phyloP scores from a whole-genome alignment of 306 rosid species.

The Fragaria vesca region DNA sequence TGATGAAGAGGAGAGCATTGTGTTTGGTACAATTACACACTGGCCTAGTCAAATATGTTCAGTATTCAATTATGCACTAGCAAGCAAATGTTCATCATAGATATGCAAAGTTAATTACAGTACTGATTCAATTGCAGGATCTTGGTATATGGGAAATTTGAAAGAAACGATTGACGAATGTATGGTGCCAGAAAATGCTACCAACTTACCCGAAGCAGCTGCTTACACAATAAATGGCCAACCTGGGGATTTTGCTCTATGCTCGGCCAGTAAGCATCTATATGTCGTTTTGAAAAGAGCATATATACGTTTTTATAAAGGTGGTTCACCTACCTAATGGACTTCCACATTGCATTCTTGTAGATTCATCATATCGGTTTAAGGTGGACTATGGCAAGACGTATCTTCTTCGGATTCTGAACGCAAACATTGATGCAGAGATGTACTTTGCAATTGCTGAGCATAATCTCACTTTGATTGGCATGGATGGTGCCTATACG shows the following conservation, averaged over 20 bases:
- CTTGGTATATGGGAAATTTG: slow-evolving; percentile 11
- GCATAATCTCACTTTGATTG: slow-evolving; percentile 24
- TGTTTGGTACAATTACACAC: slow-evolving; percentile 1
- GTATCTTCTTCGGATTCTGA: slow-evolving; percentile 30
- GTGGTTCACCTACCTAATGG: not conserved
- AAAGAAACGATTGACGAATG: not conserved
- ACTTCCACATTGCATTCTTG: not conserved
- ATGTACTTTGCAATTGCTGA: slow-evolving; percentile 24
- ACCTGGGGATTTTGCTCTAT: slow-evolving; percentile 12
- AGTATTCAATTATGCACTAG: not conserved
- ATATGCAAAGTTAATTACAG: not conserved
- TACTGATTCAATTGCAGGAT: not conserved
- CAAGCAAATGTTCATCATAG: not conserved
- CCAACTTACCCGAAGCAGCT: slow-evolving; percentile 9
- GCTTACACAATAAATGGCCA: slow-evolving; percentile 16
- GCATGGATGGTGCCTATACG: slow-evolving; percentile 21
- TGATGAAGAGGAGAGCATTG: slow-evolving; percentile 12
- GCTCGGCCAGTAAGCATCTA: slow-evolving; percentile 4
- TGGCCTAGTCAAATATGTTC: not conserved
- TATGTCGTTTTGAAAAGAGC: not conserved
- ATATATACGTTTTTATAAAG: not conserved
- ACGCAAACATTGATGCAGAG: slow-evolving; percentile 26
- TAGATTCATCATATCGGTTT: not conserved
- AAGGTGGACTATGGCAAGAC: slow-evolving; percentile 25
- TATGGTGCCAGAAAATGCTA: not conserved